These are phyloP conservation scores for Solanum phureja DNA, from an alignment of 257 asterid genomes.

Conservation along the genomic window DNA sequence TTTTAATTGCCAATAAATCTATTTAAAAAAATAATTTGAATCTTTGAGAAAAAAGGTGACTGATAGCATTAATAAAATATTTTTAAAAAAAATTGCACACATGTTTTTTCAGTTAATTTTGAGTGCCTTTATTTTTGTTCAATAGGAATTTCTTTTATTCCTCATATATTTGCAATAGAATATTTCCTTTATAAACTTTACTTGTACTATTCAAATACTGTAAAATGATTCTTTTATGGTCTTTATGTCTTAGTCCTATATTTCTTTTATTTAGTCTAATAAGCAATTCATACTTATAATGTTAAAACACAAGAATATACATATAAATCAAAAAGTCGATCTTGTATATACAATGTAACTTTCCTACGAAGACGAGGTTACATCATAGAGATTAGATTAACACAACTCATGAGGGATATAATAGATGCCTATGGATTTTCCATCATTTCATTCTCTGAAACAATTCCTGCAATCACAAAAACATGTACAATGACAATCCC, in stretches of 20 bases:
- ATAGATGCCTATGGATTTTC: not conserved
- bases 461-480: constrained; percentile 6
- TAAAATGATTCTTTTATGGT: too few species aligned
- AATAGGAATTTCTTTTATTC: not conserved
- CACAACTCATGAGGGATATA: not conserved
- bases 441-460: not conserved
- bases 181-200: not conserved
- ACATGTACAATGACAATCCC: constrained; percentile 54
- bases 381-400: not conserved
- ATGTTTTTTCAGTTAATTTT: not conserved
- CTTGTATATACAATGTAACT: too few species aligned
- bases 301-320: not conserved
- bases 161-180: not conserved
- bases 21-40: not conserved
- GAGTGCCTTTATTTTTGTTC: not conserved
- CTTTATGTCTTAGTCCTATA: too few species aligned
- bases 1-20: not conserved
- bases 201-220: not conserved
- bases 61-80: not conserved
- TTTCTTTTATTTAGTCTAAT: too few species aligned
- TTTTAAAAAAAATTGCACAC: not conserved
- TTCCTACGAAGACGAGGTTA: not conserved
- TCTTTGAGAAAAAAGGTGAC: not conserved
- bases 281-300: too few species aligned
- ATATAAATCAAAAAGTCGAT: not conserved